Conservation (phyloP, 176 grass and related monocot species). For the Ananas comosus region DNA sequence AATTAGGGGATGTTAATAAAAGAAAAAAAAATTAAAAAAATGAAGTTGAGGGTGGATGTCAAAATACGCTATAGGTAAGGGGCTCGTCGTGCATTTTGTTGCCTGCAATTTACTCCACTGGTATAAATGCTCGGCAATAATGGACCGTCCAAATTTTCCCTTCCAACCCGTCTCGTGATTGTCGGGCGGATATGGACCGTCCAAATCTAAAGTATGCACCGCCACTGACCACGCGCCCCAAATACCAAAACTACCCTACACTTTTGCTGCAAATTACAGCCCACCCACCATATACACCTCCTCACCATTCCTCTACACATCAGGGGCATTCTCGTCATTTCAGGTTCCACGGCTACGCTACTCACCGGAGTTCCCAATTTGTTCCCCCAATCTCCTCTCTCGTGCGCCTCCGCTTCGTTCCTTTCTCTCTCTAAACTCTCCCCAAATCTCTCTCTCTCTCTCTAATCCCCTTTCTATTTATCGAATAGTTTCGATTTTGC, state of each 20-base stretch:
- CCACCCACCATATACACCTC: not conserved
- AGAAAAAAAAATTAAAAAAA: no score
- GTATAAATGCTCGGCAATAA: not conserved
- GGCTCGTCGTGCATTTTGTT: not conserved
- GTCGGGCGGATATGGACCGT: not conserved
- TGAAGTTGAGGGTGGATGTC: no score
- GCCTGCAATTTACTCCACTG: not conserved
- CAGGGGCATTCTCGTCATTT: not conserved
- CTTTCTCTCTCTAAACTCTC: not conserved
- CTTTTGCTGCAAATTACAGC: not conserved
- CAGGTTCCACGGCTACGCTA: not conserved
- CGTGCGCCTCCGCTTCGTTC: not conserved
- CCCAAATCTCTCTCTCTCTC: not conserved
- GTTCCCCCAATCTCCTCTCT: not conserved
- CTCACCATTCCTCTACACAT: not conserved
- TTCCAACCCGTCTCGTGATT: not conserved
- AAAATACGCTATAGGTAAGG: no score
- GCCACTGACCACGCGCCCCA: not conserved
- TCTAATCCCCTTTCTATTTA: not conserved
- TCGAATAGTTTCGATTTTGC: not conserved
- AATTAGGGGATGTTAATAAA: no score
- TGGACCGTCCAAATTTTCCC: not conserved
- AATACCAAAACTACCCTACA: not conserved
- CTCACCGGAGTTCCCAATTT: not conserved
- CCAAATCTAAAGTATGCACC: not conserved